Conservation (phyloP, 768 basidiomycete species). For the Baorangia bicolor region DNA sequence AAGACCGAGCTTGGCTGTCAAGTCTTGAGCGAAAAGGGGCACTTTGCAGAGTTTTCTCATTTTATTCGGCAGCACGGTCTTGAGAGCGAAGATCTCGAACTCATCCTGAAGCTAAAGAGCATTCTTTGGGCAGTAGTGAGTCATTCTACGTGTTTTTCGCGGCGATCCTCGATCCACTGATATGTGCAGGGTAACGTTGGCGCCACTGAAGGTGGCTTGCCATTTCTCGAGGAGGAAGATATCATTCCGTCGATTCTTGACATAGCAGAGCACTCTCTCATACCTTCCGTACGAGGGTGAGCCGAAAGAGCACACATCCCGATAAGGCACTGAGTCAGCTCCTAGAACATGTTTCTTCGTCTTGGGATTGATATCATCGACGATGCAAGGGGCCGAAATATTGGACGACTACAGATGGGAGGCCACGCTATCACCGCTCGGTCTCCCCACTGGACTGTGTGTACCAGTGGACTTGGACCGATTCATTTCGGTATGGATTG, state of each 20-base stretch:
- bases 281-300: conserved; percentile 92
- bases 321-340: conserved; percentile 11
- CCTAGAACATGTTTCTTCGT: conserved; percentile 94
- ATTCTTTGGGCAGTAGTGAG: conserved; percentile 95
- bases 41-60: conserved; percentile 87
- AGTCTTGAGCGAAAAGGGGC: conserved; percentile 84
- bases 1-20: conserved; percentile 95
- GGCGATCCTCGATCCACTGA: not conserved
- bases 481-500: conserved; percentile 68
- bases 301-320: conserved; percentile 23
- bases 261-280: conserved; percentile 85
- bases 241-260: conserved; percentile 87
- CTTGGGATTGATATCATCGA: conserved; percentile 88
- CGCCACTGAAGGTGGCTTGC: conserved; percentile 85
- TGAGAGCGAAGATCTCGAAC: conserved; percentile 78
- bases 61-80: conserved; percentile 86
- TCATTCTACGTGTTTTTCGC: conserved; percentile 11
- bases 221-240: conserved; percentile 93
- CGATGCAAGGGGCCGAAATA: conserved; percentile 89
- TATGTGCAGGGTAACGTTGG: conserved; percentile 84
- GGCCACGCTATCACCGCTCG: conserved; percentile 82
- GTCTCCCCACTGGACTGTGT: conserved; percentile 86
- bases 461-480: conserved; percentile 81
- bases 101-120: conserved; percentile 90
- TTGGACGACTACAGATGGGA: conserved; percentile 94